phyloP scores from a whole-genome alignment of 306 rosid genomes.

The Inga oerstediana region DNA sequence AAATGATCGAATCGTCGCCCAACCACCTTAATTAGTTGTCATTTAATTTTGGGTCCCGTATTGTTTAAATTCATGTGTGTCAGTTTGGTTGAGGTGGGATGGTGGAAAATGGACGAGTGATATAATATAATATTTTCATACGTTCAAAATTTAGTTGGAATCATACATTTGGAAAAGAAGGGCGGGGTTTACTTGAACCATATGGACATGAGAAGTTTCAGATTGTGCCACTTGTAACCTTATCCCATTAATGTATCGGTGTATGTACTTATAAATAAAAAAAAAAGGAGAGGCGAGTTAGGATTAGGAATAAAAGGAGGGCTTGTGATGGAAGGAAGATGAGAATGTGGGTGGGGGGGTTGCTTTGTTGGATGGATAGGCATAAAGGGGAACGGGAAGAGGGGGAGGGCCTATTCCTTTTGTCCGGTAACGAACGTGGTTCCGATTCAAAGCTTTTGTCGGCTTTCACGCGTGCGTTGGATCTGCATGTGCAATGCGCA shows the following conservation, averaged over 20 bases:
- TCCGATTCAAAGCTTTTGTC: slow-evolving; percentile 29
- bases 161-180: too few relatives aligned
- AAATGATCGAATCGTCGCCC: neutral
- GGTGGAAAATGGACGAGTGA: neutral
- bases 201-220: too few relatives aligned
- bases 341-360: neutral
- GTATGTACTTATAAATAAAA: too few relatives aligned
- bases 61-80: neutral
- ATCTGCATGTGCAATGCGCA: neutral
- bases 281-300: neutral
- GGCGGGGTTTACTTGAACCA: too few relatives aligned
- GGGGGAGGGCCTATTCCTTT: slow-evolving; percentile 28
- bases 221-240: too few relatives aligned
- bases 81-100: neutral
- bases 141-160: neutral
- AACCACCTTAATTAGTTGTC: neutral
- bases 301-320: neutral
- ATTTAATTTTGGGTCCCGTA: neutral
- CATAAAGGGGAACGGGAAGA: neutral
- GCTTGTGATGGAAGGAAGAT: neutral
- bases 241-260: too few relatives aligned
- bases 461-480: slow-evolving; percentile 36
- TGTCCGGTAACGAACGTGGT: slow-evolving; percentile 39
- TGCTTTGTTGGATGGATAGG: slow-evolving; percentile 63
- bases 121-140: neutral